A percentile compares a stretch with the other conserved stretches of the same genome.
Conservation (phyloP, 148 eudicot genomes). For the Spergularia bocconei region DNA sequence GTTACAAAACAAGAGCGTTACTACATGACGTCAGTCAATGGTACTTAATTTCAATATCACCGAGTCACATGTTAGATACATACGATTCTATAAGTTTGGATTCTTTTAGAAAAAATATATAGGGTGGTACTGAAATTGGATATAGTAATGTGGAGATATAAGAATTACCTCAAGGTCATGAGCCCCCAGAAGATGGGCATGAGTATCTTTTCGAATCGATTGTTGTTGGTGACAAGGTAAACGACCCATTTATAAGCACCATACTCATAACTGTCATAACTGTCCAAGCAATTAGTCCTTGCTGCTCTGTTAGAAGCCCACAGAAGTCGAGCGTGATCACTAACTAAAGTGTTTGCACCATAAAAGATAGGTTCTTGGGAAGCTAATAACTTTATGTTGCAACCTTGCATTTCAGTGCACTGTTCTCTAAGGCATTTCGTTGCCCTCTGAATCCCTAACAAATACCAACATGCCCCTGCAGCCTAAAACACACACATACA, state of each 20-base stretch:
- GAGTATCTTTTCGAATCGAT: constrained; percentile 76
- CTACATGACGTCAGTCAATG: no score
- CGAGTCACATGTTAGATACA: no score
- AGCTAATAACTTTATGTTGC: constrained; percentile 44
- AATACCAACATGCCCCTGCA: constrained; percentile 96
- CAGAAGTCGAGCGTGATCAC: constrained; percentile 38
- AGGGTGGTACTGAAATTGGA: no score
- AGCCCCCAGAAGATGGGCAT: constrained; percentile 96
- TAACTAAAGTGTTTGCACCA: constrained; percentile 40
- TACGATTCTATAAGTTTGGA: no score
- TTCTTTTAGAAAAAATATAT: no score
- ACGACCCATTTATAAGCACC: constrained; percentile 90
- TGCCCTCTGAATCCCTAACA: constrained; percentile 81
- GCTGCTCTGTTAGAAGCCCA: constrained; percentile 59
- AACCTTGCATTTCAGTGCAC: constrained; percentile 49
- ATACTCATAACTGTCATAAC: constrained; percentile 49
- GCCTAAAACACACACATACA: constrained; percentile 44
- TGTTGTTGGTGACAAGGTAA: constrained; percentile 68
- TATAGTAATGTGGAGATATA: neutral
- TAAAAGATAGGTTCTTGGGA: constrained; percentile 71
- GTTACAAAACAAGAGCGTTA: constrained; percentile 6
- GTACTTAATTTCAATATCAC: no score
- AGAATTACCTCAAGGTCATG: constrained; percentile 74
- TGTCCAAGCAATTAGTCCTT: constrained; percentile 51
- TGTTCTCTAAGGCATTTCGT: constrained; percentile 66